Percentiles rank a stretch among this genome's conserved stretches.
These are phyloP conservation scores for Microascus cirrosus DNA, from an alignment of 2,329 filamentous ascomycete species.

Conservation along the genomic window DNA sequence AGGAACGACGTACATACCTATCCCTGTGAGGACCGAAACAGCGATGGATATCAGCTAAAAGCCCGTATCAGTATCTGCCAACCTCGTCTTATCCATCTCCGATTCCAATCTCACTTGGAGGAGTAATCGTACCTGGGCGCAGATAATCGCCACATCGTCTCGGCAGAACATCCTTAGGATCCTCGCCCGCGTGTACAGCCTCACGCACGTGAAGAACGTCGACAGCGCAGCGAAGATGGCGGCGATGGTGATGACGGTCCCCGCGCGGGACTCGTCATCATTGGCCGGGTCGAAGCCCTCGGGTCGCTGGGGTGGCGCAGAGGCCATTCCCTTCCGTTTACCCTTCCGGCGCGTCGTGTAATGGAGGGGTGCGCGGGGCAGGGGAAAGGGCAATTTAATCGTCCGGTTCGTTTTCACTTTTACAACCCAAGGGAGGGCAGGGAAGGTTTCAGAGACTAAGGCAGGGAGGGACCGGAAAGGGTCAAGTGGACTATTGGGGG, in stretches of 20 bases:
- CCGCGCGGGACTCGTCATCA: constrained; percentile 9
- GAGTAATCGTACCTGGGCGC: constrained; percentile 7
- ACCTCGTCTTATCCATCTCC: no score
- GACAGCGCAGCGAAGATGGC: constrained; percentile 10
- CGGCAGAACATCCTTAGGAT: constrained; percentile 13
- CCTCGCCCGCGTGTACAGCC: constrained; percentile 13
- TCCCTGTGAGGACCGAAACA: constrained; percentile 1
- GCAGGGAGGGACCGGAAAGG: no score
- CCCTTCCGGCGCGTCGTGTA: background rate
- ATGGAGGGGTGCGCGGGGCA: background rate
- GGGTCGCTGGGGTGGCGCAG: background rate
- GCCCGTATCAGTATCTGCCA: constrained; percentile 6
- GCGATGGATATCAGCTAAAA: constrained; percentile 10
- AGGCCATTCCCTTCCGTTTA: background rate
- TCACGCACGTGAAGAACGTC: constrained; percentile 7
- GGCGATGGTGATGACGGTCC: constrained; percentile 11
- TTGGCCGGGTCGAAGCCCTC: constrained; percentile 4
- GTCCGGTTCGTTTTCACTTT: no score
- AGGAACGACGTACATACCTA: background rate
- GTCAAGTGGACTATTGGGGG: no score
- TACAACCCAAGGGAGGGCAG: no score
- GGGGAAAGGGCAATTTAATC: no score
- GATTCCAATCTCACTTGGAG: background rate
- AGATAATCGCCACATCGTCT: constrained; percentile 16
- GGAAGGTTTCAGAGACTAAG: no score